Percentiles rank a stretch among this genome's conserved stretches.
Evolutionary conservation across 2,329 filamentous ascomycete species (phyloP).

Genomic region (Fusarium sp.): DNA sequence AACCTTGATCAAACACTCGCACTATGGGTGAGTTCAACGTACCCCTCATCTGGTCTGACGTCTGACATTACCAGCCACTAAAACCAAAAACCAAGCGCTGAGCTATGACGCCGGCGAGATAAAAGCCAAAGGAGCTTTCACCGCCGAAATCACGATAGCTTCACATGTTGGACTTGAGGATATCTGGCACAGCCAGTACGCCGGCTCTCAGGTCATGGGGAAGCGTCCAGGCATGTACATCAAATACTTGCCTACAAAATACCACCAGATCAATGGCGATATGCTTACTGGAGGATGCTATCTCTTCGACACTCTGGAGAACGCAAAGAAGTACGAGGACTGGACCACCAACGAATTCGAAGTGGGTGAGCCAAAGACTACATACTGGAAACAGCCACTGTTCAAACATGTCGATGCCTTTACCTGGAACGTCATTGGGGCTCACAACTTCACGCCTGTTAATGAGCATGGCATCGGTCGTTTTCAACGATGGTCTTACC

Average conservation of each 20-base stretch:
- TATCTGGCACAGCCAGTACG: slow-evolving; percentile 32
- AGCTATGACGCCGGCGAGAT: slow-evolving; percentile 22
- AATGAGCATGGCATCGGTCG: slow-evolving; percentile 22
- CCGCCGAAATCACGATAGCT: slow-evolving; percentile 27
- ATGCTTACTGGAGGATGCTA: slow-evolving; percentile 32
- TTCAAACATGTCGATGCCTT: slow-evolving; percentile 27
- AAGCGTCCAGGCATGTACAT: slow-evolving; percentile 35
- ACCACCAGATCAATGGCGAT: slow-evolving; percentile 29
- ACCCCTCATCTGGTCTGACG: neutral
- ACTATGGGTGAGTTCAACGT: slow-evolving; percentile 4
- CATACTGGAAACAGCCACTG: slow-evolving; percentile 36
- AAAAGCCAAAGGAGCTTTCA: slow-evolving; percentile 28
- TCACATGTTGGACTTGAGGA: slow-evolving; percentile 26
- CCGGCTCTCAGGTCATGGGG: slow-evolving; percentile 29
- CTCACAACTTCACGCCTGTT: slow-evolving; percentile 28
- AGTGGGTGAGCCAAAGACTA: slow-evolving; percentile 34
- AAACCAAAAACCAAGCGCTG: neutral
- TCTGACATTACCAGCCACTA: neutral
- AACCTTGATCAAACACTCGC: neutral
- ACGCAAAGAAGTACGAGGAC: slow-evolving; percentile 20
- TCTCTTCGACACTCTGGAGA: slow-evolving; percentile 25
- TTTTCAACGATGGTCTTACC: slow-evolving; percentile 36
- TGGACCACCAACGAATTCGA: slow-evolving; percentile 39
- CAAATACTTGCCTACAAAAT: slow-evolving; percentile 30
- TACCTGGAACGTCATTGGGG: slow-evolving; percentile 33